phyloP scores from a whole-genome alignment of 1,139 yeast species.

The Scheffersomyces cryptocercus region DNA sequence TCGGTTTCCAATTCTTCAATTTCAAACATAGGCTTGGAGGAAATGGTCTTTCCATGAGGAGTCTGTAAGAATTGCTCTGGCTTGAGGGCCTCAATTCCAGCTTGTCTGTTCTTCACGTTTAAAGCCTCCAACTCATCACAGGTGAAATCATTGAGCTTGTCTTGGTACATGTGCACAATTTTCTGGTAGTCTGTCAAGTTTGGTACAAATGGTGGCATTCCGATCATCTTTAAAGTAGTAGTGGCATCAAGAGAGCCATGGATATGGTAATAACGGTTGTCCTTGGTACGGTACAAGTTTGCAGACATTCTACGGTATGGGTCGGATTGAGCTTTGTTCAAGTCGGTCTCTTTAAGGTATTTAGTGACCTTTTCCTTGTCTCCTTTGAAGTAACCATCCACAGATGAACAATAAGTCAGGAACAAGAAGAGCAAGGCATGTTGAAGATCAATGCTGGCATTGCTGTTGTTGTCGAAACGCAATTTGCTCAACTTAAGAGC shows the following conservation, averaged over 20 bases:
- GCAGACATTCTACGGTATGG: conserved; percentile 32
- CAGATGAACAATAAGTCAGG: conserved; percentile 29
- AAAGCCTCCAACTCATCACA: conserved; percentile 22
- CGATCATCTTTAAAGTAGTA: conserved; percentile 32
- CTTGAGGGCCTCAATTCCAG: conserved; percentile 30
- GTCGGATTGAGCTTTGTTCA: conserved; percentile 27
- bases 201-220: conserved; percentile 25
- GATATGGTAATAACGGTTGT: conserved; percentile 27
- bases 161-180: conserved; percentile 23
- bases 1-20: conserved; percentile 19
- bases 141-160: conserved; percentile 15
- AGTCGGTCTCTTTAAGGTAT: conserved; percentile 24
- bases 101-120: conserved; percentile 21
- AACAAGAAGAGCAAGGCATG: conserved; percentile 27
- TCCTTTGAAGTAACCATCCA: conserved; percentile 26
- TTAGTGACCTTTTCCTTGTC: conserved; percentile 20
- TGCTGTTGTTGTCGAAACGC: conserved; percentile 17
- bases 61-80: conserved; percentile 25
- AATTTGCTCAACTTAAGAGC: conserved; percentile 22
- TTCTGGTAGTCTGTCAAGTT: conserved; percentile 23
- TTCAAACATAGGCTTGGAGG: conserved; percentile 21
- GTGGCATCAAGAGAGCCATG: conserved; percentile 35
- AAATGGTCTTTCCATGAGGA: conserved; percentile 26
- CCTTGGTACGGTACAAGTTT: conserved; percentile 32
- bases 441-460: conserved; percentile 20